Evolutionary conservation across 2,329 filamentous ascomycete species (phyloP), one percentile per base, ranked within the genome.

Genomic region (Penicillium sp.): DNA sequence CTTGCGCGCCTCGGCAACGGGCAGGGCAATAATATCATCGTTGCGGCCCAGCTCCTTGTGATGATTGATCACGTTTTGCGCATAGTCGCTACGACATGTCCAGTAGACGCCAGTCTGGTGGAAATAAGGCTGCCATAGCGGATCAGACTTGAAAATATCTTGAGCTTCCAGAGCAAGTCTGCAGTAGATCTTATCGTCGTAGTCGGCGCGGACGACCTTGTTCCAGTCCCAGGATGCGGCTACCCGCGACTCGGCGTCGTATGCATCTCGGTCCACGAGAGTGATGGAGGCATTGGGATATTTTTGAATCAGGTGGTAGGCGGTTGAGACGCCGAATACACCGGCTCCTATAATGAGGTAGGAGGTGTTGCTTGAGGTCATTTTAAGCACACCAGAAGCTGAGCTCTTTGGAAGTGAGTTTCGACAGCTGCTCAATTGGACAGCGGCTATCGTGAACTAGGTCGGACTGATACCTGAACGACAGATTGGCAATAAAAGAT

Each of bases 41-140:
- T 77, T 73, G 10, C 81, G 73, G 2, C 81, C 81, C 16, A 83
- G 74, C 63, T 79, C 80, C 70, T 80, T 80, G 71, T 83, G 83
- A 66, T 83, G 81, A 57, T 78, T 75, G 60, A 83, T 76, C 22
- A 84, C 81, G 37, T 80, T 78, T 52, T 79, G 76, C 1, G 80
- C 81, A 58, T 82, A 83, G 63, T 82, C 76, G 51, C 71, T 78
- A 45, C 77, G 74, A 53, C 77, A 80, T 1, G 73, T 78, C 78
- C 78, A 83, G 73, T 80, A 83, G 49, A 83, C 82, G 37, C 82
- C 82, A 1, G 80, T 82, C 69, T 83, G 74, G 68, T 84, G 81
- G 70, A 82, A 84, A 69, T 79, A 80, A 1, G 70, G 70, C 52
- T 71, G 64, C 70, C 70, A 71, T 5, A 71, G 65, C 2, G 70